Conservation (phyloP, 2,329 filamentous ascomycete species). For the Epichloe coenophiala region DNA sequence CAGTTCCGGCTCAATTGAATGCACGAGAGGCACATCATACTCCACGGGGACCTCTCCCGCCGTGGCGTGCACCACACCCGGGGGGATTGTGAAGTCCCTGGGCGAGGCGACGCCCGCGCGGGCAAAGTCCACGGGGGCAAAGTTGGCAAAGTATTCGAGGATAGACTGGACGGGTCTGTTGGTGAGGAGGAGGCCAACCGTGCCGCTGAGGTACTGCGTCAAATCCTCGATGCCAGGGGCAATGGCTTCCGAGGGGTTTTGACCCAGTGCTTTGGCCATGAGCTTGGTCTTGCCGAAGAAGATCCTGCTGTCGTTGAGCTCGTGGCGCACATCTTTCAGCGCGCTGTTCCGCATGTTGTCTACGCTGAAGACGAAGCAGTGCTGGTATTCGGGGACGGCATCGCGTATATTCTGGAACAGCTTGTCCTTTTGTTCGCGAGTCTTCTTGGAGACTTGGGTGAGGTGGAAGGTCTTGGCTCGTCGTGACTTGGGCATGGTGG, state of each 20-base stretch:
- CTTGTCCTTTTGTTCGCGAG: slow-evolving; percentile 77
- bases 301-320: slow-evolving; percentile 63
- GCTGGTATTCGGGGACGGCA: slow-evolving; percentile 69
- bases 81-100: slow-evolving; percentile 70
- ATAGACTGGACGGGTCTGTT: slow-evolving; percentile 58
- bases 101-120: slow-evolving; percentile 68
- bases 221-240: slow-evolving; percentile 65
- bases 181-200: slow-evolving; percentile 84
- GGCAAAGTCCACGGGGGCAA: slow-evolving; percentile 75
- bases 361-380: slow-evolving; percentile 86
- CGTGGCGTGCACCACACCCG: slow-evolving; percentile 64
- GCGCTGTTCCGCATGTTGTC: slow-evolving; percentile 98
- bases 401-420: slow-evolving; percentile 83
- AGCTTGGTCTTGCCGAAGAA: slow-evolving; percentile 99
- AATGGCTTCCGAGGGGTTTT: slow-evolving; percentile 62
- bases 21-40: slow-evolving; percentile 74
- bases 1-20: slow-evolving; percentile 82
- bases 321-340: slow-evolving; percentile 76
- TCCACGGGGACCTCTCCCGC: slow-evolving; percentile 68
- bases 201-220: slow-evolving; percentile 57
- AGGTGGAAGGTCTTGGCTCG: slow-evolving; percentile 80
- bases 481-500: slow-evolving; percentile 88
- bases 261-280: slow-evolving; percentile 89
- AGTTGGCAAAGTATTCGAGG: slow-evolving; percentile 56
- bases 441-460: slow-evolving; percentile 85